A percentile compares a stretch with the other conserved stretches of the same genome.
Evolutionary conservation across 1,284 basidiomycete genomes (phyloP).

Genomic region (Kwoniella shivajii): DNA sequence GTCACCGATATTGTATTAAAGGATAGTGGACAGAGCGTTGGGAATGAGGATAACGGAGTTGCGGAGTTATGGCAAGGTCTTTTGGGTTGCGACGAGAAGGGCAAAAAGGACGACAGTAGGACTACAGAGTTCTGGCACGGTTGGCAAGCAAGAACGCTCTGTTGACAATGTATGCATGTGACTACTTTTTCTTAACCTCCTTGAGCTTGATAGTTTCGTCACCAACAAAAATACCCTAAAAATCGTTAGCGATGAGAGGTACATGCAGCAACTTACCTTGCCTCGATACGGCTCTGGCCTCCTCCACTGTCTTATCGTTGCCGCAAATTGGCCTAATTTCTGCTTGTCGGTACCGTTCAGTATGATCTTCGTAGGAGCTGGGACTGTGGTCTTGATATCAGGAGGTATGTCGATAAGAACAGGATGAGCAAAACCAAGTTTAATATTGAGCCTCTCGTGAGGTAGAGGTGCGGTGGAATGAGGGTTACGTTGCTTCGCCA

Average conservation of each 20-base stretch:
- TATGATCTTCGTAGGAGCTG: constrained; percentile 58
- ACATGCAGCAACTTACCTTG: constrained; percentile 64
- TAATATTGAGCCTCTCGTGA: constrained; percentile 67
- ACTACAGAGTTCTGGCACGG: constrained; percentile 28
- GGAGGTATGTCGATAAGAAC: constrained; percentile 79
- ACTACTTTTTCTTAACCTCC: constrained; percentile 92
- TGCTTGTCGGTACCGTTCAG: constrained; percentile 61
- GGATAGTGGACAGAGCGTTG: constrained; percentile 44
- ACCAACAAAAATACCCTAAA: constrained; percentile 85
- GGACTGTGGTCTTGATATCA: constrained; percentile 66
- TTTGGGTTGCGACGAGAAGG: constrained; percentile 34
- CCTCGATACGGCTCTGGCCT: constrained; percentile 97
- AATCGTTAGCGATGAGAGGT: not conserved
- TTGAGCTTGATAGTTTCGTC: constrained; percentile 86
- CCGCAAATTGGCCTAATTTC: constrained; percentile 81
- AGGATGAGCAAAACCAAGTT: constrained; percentile 88
- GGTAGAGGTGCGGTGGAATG: constrained; percentile 25
- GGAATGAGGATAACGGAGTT: constrained; percentile 37
- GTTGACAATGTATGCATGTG: constrained; percentile 20
- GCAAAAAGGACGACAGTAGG: constrained; percentile 7
- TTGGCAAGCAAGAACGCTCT: constrained; percentile 24
- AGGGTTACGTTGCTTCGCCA: constrained; percentile 34
- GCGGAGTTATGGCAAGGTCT: constrained; percentile 38
- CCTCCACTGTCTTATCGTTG: constrained; percentile 77
- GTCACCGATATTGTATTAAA: constrained; percentile 31